A percentile compares a stretch with the other conserved stretches of the same genome.
Conservation (phyloP, 192 early-diverging fungal genomes). For the Mortierella claussenii region DNA sequence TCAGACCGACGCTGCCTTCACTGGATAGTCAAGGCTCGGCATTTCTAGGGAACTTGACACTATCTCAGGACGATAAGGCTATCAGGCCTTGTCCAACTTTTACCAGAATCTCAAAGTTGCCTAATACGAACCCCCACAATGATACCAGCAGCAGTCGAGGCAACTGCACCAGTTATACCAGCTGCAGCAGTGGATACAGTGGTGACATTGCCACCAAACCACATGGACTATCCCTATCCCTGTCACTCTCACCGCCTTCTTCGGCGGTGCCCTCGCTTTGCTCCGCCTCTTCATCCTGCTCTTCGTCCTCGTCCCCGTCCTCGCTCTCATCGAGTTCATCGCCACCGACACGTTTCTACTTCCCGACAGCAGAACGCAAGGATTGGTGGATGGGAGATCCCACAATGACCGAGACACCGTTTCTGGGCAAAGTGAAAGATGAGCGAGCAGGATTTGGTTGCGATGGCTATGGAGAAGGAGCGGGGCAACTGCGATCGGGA, state of each 20-base stretch:
- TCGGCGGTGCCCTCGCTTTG: constrained; percentile 17
- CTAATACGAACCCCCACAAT: not conserved
- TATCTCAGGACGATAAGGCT: not conserved
- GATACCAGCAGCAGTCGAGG: not conserved
- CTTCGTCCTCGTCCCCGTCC: constrained; percentile 13
- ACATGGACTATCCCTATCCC: constrained; percentile 1
- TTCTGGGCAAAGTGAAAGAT: not conserved
- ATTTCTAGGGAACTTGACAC: not conserved
- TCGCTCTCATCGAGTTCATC: constrained; percentile 7
- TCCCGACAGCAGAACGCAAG: constrained; percentile 17
- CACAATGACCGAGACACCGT: not conserved
- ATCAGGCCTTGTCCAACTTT: not conserved
- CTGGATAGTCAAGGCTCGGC: not conserved
- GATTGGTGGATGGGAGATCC: constrained; percentile 23
- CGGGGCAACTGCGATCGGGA: not conserved
- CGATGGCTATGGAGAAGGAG: not conserved
- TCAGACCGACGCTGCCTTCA: not conserved
- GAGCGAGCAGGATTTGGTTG: not conserved
- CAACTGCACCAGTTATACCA: not conserved
- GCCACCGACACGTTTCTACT: constrained; percentile 7
- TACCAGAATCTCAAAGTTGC: constrained; percentile 4
- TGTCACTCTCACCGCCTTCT: constrained; percentile 14
- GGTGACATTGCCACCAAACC: not conserved
- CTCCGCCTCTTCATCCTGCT: constrained; percentile 18
- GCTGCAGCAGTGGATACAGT: not conserved